These are phyloP conservation scores for Pisolithus albus DNA, from an alignment of 768 basidiomycete species.

Conservation along the genomic window DNA sequence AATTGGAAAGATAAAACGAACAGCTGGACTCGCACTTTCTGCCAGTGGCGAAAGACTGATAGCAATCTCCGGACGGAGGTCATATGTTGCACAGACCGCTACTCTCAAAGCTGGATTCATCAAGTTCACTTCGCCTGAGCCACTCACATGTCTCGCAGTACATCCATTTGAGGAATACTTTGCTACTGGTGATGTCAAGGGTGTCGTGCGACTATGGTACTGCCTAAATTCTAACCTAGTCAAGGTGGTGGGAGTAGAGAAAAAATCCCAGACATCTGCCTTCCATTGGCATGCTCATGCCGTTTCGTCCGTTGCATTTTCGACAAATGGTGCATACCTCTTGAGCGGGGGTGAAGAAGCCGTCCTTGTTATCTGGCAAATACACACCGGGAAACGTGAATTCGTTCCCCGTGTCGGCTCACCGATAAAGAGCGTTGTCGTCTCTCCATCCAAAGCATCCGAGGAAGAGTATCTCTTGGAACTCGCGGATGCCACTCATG, in stretches of 20 bases:
- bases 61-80: conserved; percentile 65
- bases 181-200: conserved; percentile 86
- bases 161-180: conserved; percentile 91
- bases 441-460: conserved; percentile 40
- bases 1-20: conserved; percentile 62
- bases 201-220: conserved; percentile 87
- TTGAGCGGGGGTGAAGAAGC: conserved; percentile 93
- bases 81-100: conserved; percentile 61
- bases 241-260: conserved; percentile 59
- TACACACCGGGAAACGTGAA: conserved; percentile 82
- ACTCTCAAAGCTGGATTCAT: conserved; percentile 61
- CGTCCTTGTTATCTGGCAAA: conserved; percentile 95
- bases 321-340: conserved; percentile 85
- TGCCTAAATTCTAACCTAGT: conserved; percentile 62
- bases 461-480: conserved; percentile 87
- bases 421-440: conserved; percentile 65
- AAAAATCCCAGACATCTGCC: conserved; percentile 74
- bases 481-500: conserved; percentile 73
- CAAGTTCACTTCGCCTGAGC: conserved; percentile 77
- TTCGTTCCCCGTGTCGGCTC: conserved; percentile 91
- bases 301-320: conserved; percentile 81
- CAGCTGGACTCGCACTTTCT: conserved; percentile 64
- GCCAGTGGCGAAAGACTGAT: conserved; percentile 75
- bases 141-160: conserved; percentile 76
- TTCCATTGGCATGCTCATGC: conserved; percentile 98